phyloP scores from a whole-genome alignment of 2,329 filamentous ascomycete genomes.

The Phialemoniopsis sp. region DNA sequence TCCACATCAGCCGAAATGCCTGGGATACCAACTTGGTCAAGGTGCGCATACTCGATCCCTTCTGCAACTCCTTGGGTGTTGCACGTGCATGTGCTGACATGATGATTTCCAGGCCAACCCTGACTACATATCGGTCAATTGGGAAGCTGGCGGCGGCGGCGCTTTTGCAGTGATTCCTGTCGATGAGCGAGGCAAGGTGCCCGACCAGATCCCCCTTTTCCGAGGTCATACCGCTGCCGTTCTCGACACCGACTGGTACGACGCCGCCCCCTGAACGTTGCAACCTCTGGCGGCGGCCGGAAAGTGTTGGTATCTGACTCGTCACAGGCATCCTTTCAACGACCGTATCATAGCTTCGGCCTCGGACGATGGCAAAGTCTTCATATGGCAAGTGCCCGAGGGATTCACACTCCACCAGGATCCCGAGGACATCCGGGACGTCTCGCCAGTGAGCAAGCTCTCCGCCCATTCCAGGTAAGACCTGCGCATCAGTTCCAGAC shows the following conservation, averaged over 20 bases:
- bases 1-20: conserved; percentile 95
- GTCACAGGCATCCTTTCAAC: conserved; percentile 84
- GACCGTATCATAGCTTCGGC: conserved; percentile 88
- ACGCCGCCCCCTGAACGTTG: conserved; percentile 17
- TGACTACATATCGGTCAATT: conserved; percentile 95
- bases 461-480: conserved; percentile 79
- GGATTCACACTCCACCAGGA: conserved; percentile 77
- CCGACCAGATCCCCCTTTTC: conserved; percentile 91
- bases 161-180: conserved; percentile 95
- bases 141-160: conserved; percentile 93
- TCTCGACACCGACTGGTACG: conserved; percentile 93
- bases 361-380: conserved; percentile 95
- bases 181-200: conserved; percentile 82
- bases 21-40: conserved; percentile 99
- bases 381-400: conserved; percentile 91
- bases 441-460: conserved; percentile 77
- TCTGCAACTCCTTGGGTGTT: too few relatives aligned
- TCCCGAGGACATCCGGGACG: conserved; percentile 76
- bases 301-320: conserved; percentile 11
- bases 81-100: not conserved
- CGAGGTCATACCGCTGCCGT: conserved; percentile 94
- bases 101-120: conserved; percentile 72
- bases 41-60: conserved; percentile 48
- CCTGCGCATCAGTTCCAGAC: not conserved
- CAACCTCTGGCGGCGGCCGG: conserved; percentile 5